phyloP scores from a whole-genome alignment of 768 basidiomycete genomes.

The Dacryopinax primogenitus region DNA sequence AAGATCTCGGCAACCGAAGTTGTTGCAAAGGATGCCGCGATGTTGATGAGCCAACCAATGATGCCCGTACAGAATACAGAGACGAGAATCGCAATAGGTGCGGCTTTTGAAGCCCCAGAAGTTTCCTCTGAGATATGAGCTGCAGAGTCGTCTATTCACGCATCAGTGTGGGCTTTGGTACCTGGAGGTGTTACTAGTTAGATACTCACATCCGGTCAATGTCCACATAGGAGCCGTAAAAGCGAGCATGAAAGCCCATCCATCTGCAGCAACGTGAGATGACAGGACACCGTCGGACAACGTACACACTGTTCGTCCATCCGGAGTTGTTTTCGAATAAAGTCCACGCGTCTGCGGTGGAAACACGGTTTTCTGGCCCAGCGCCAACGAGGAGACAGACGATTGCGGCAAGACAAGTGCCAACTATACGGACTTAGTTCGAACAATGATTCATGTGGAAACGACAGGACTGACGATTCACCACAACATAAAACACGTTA shows the following conservation, averaged over 20 bases:
- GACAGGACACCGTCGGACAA: neutral
- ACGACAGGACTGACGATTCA: constrained; percentile 39
- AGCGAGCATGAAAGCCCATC: constrained; percentile 59
- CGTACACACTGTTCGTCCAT: constrained; percentile 42
- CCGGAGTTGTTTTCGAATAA: constrained; percentile 59
- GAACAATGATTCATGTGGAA: neutral
- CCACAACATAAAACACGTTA: constrained; percentile 54
- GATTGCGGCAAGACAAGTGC: constrained; percentile 52
- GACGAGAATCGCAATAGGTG: constrained; percentile 56
- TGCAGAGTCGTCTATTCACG: constrained; percentile 51
- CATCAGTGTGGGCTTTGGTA: neutral
- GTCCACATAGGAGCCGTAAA: constrained; percentile 74
- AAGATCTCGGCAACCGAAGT: constrained; percentile 42
- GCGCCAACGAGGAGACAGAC: constrained; percentile 46
- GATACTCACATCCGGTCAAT: constrained; percentile 51
- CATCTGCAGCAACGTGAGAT: constrained; percentile 33
- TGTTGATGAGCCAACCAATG: constrained; percentile 53
- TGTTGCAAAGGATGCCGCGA: constrained; percentile 54
- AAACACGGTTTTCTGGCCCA: constrained; percentile 41
- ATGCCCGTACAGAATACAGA: constrained; percentile 46
- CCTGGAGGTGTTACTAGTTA: neutral
- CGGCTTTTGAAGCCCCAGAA: constrained; percentile 47
- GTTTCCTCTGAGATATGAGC: constrained; percentile 65
- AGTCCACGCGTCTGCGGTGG: constrained; percentile 55
- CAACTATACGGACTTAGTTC: constrained; percentile 32